Evolutionary conservation across 345 rosid genomes (phyloP).

Genomic region (Dimocarpus longan): DNA sequence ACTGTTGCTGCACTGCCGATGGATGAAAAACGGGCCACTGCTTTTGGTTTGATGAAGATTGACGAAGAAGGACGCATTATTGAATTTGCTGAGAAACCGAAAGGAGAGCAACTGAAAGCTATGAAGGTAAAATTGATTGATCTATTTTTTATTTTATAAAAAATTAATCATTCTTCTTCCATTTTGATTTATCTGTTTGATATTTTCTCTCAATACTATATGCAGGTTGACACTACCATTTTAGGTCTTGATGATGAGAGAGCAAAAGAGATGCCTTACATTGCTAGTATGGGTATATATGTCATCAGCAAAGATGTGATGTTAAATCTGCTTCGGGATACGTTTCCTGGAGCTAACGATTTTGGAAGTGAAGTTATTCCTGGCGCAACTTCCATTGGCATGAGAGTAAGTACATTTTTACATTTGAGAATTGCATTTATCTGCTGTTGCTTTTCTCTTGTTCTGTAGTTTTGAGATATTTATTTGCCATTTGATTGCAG

Average conservation of each 20-base stretch:
- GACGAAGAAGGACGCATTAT: constrained; percentile 95
- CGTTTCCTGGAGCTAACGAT: constrained; percentile 98
- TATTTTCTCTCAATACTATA: neutral
- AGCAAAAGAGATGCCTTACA: constrained; percentile 92
- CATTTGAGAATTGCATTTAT: neutral
- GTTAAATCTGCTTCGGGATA: constrained; percentile 80
- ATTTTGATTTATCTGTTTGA: neutral
- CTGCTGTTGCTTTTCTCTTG: neutral
- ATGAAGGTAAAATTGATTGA: constrained; percentile 57
- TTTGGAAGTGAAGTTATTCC: constrained; percentile 99
- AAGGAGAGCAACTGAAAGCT: constrained; percentile 90
- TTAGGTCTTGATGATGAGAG: constrained; percentile 90
- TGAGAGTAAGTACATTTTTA: constrained; percentile 59
- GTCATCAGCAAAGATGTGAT: constrained; percentile 91
- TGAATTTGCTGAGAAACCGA: constrained; percentile 94
- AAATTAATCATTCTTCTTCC: neutral
- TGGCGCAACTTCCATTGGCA: constrained; percentile 87
- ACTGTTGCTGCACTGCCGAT: constrained; percentile 98
- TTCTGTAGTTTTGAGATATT: neutral
- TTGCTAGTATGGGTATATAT: constrained; percentile 99
- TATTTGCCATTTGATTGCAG: constrained; percentile 35
- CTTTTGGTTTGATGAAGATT: constrained; percentile 95
- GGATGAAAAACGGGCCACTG: constrained; percentile 94
- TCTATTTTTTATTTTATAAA: neutral
- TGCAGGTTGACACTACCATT: constrained; percentile 90